A percentile compares a stretch with the other conserved stretches of the same genome.
Conservation (phyloP, 495 filamentous ascomycete species). For the Aspergillus incahuasiensis region DNA sequence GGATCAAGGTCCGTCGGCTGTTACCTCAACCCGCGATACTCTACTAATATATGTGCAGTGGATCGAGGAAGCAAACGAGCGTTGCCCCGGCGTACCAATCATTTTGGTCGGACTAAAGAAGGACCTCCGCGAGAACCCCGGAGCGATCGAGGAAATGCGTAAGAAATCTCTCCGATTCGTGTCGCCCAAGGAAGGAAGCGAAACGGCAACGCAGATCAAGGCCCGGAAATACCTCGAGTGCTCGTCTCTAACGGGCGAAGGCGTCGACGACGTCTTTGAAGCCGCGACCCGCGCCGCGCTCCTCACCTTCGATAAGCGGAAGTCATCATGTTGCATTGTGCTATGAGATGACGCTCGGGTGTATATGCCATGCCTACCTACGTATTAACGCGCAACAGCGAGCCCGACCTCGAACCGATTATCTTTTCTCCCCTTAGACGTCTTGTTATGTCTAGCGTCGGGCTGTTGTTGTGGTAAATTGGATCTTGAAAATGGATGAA, state of each 20-base stretch:
- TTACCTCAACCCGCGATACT: neutral
- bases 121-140: constrained; percentile 90
- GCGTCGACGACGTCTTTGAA: constrained; percentile 98
- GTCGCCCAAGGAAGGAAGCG: constrained; percentile 70
- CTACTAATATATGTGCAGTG: constrained; percentile 53
- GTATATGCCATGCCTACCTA: constrained; percentile 2
- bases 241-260: constrained; percentile 93
- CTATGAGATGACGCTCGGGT: constrained; percentile 53
- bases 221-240: constrained; percentile 97
- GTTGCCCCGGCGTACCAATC: constrained; percentile 88
- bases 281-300: constrained; percentile 94
- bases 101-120: constrained; percentile 98
- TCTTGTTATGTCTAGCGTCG: neutral
- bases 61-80: constrained; percentile 94
- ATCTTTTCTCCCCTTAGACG: neutral
- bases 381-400: neutral
- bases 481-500: constrained; percentile 17
- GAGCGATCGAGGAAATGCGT: constrained; percentile 94
- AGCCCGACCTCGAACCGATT: neutral
- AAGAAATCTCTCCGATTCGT: constrained; percentile 89
- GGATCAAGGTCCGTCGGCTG: constrained; percentile 63
- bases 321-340: constrained; percentile 82
- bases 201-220: constrained; percentile 77
- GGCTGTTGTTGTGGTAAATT: constrained; percentile 14
- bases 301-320: constrained; percentile 83